A percentile compares a stretch with the other conserved stretches of the same genome.
These are phyloP conservation scores for Acanthamoeba lenticulata DNA, from an alignment of 208 protist genomes.

Conservation along the genomic window DNA sequence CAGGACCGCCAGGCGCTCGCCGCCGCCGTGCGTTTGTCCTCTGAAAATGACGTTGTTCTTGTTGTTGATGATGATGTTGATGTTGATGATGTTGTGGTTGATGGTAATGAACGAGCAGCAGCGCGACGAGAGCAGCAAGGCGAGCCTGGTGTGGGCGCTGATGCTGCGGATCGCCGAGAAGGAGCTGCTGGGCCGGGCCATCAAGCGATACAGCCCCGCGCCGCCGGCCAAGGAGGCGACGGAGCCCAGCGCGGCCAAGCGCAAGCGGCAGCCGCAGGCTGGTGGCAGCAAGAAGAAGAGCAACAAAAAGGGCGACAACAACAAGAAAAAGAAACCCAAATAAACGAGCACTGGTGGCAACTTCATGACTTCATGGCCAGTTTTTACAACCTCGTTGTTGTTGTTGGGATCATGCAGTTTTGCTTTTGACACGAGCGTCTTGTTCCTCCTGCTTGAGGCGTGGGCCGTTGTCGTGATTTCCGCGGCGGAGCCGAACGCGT, in stretches of 20 bases:
- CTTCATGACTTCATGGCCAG: too few relatives aligned
- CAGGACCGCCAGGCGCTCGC: background rate
- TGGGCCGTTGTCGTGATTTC: too few relatives aligned
- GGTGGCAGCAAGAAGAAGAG: background rate
- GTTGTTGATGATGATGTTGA: too few relatives aligned
- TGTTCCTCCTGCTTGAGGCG: too few relatives aligned
- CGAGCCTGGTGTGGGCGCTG: constrained; percentile 3
- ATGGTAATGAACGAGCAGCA: background rate
- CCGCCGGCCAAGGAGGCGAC: background rate
- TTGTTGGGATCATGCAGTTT: too few relatives aligned
- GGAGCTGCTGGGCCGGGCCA: background rate
- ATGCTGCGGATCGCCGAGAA: background rate
- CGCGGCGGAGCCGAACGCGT: too few relatives aligned
- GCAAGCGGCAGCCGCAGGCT: background rate
- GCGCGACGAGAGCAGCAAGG: background rate
- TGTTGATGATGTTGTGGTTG: too few relatives aligned
- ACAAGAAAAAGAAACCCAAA: background rate
- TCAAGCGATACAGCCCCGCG: background rate
- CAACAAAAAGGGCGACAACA: background rate
- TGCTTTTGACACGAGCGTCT: too few relatives aligned
- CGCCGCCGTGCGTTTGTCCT: background rate
- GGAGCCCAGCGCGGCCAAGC: background rate
- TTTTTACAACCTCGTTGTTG: too few relatives aligned
- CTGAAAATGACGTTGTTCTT: too few relatives aligned
- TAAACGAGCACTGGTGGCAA: too few relatives aligned